Evolutionary conservation across 495 filamentous ascomycete genomes (phyloP).

Genomic region (Penicillium alfredii): DNA sequence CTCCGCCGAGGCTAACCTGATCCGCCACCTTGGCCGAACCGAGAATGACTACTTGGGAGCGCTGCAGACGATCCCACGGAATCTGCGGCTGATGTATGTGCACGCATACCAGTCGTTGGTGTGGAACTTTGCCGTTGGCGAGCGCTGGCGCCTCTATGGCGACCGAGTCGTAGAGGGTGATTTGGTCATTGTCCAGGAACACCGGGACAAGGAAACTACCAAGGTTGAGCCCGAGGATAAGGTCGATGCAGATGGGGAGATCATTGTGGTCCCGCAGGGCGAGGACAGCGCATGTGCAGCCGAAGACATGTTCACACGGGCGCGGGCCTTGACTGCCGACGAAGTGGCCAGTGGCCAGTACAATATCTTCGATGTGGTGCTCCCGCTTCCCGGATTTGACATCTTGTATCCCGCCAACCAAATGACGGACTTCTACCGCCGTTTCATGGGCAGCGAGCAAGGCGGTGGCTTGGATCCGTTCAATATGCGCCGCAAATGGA

Average conservation of each 20-base stretch:
- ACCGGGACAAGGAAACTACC: slow-evolving; percentile 36
- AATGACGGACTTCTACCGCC: slow-evolving; percentile 71
- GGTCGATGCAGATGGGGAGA: slow-evolving; percentile 65
- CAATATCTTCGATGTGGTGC: slow-evolving; percentile 82
- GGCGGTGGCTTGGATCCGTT: slow-evolving; percentile 76
- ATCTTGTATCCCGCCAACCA: slow-evolving; percentile 78
- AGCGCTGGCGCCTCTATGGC: slow-evolving; percentile 70
- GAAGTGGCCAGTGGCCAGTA: slow-evolving; percentile 78
- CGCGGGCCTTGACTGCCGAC: slow-evolving; percentile 64
- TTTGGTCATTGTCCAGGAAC: slow-evolving; percentile 64
- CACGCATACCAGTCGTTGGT: slow-evolving; percentile 93
- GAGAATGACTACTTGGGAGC: slow-evolving; percentile 70
- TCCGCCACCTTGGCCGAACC: slow-evolving; percentile 58
- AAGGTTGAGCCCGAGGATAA: slow-evolving; percentile 15
- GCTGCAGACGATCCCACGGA: slow-evolving; percentile 65
- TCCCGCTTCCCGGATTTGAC: slow-evolving; percentile 89
- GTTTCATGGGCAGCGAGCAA: slow-evolving; percentile 72
- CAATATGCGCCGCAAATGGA: slow-evolving; percentile 79
- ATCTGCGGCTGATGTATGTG: slow-evolving; percentile 85
- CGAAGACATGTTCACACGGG: slow-evolving; percentile 62
- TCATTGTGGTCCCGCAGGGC: slow-evolving; percentile 53
- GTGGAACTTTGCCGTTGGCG: slow-evolving; percentile 79
- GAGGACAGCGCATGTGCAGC: slow-evolving; percentile 49
- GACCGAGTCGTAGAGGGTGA: slow-evolving; percentile 74
- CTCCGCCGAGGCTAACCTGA: slow-evolving; percentile 68